These are phyloP conservation scores for Globisporangium spinosum DNA, from an alignment of 352 stramenopile genomes.

Conservation along the genomic window DNA sequence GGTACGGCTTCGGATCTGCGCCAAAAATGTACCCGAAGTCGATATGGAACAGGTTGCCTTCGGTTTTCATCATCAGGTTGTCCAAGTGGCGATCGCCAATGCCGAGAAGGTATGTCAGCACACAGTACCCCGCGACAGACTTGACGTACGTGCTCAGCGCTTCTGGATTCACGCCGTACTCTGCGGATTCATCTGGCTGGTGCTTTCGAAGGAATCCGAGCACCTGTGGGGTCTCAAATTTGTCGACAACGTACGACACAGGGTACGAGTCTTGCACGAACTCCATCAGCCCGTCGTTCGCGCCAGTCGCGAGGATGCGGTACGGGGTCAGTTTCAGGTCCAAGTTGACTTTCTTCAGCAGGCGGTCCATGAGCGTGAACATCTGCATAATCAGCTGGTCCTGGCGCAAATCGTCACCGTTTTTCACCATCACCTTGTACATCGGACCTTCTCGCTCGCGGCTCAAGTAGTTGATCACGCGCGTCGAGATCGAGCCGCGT, in stretches of 20 bases:
- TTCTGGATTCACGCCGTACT: slow-evolving; percentile 90
- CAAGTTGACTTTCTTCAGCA: slow-evolving; percentile 98
- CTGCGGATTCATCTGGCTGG: slow-evolving; percentile 76
- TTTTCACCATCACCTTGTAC: slow-evolving; percentile 99
- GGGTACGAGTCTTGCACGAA: slow-evolving; percentile 96
- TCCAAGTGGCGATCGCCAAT: slow-evolving; percentile 99
- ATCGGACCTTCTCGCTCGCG: slow-evolving; percentile 79
- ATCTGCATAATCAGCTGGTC: slow-evolving; percentile 99
- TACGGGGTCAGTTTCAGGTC: slow-evolving; percentile 98
- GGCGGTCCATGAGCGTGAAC: slow-evolving; percentile 98
- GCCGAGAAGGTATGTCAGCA: slow-evolving; percentile 98
- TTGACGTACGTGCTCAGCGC: slow-evolving; percentile 96
- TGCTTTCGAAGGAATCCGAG: slow-evolving; percentile 85
- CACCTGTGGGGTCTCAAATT: slow-evolving; percentile 92
- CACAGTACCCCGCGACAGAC: slow-evolving; percentile 98
- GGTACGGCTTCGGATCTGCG: slow-evolving; percentile 97
- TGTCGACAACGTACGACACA: slow-evolving; percentile 94
- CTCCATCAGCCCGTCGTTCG: slow-evolving; percentile 94
- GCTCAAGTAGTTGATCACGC: slow-evolving; percentile 76
- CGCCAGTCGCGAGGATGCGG: slow-evolving; percentile 81
- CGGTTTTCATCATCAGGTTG: slow-evolving; percentile 98
- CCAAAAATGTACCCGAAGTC: slow-evolving; percentile 99
- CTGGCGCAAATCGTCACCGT: slow-evolving; percentile 98
- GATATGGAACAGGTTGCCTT: slow-evolving; percentile 99
- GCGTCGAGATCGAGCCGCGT: slow-evolving; percentile 68